Base-by-base conservation (phyloP, 441 rosid species). In the Sinapis alba region DNA sequence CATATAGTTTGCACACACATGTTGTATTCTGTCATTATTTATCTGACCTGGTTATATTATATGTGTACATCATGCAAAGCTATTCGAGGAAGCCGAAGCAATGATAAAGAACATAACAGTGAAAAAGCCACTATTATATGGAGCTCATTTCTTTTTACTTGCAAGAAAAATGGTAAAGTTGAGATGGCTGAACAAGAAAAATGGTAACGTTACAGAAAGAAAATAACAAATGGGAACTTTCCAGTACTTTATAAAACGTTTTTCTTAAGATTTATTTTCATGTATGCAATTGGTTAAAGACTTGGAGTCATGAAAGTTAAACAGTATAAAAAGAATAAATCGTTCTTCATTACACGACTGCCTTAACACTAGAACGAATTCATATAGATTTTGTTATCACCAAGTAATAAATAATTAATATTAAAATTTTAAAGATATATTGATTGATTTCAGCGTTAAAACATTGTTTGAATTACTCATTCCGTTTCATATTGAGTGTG, bases 121-220 rank as follows among this genome's bases (percentile, higher is more conserved):
- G 60, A 80, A 26, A 76, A 80, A 15, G 90, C 87, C 66, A 78
- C 78, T 27, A 56, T 87, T 18, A 83, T 86, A 65, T 86, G 86
- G 88, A 85, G 86, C 12, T 81, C 83, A 57, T 57, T 87, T 72
- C 87, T 89, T 69, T 83, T 86, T 1, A 84, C 88, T 67, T 81
- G 88, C 69, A 70, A 81, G 82, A 80, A 79, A 75, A 76, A 79
- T 4, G 83, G 89, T 51, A 74, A 81, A 30, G 76, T 80, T 59
- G 85, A 80, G 60, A 74, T 80, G 71, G 94, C 90, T 10, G 54
- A 81, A 73, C 77, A 68, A 8, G 88, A n/a, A n/a, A n/a, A n/a
- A n/a, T n/a, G n/a, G n/a, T n/a, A n/a, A n/a, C n/a, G n/a, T 36
- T 36, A 10, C 43, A 3, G 47, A 38, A 38, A 38, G 6, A 38